Evolutionary conservation across 2,329 filamentous ascomycete genomes (phyloP).

Genomic region (Trichoderma cornu-damae): DNA sequence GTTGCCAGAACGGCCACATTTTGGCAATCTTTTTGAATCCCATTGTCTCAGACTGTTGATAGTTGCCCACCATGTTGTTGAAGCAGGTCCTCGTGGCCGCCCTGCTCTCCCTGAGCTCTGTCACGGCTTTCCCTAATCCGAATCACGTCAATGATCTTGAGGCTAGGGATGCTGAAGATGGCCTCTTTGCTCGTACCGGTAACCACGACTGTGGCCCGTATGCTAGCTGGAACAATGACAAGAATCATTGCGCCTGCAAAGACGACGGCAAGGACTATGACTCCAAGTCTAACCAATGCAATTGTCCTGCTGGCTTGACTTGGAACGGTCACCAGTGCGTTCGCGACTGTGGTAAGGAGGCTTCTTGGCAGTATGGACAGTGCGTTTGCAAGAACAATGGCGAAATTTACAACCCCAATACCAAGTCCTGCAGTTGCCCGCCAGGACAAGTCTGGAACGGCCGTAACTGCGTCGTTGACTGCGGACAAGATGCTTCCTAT

Average conservation of each 20-base stretch:
- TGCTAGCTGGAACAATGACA: constrained; percentile 10
- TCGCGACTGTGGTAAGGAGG: constrained; percentile 17
- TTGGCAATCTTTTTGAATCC: constrained; percentile 4
- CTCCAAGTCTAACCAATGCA: constrained; percentile 15
- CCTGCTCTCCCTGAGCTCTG: constrained; percentile 15
- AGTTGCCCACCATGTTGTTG: constrained; percentile 14
- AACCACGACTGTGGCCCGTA: constrained; percentile 14
- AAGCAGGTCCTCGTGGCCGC: constrained; percentile 13
- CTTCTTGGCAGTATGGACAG: constrained; percentile 14
- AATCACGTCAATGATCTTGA: constrained; percentile 11
- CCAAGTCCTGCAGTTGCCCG: constrained; percentile 19
- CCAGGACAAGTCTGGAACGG: constrained; percentile 13
- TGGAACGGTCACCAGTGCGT: constrained; percentile 16
- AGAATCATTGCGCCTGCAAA: constrained; percentile 19
- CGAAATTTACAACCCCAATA: constrained; percentile 8
- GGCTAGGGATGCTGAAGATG: constrained; percentile 9
- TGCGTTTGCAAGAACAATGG: constrained; percentile 16
- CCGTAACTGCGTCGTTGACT: not conserved
- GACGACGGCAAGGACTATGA: constrained; percentile 17
- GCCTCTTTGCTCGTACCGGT: not conserved
- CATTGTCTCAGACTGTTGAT: not conserved
- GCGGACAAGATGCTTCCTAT: constrained; percentile 9
- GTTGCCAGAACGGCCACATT: not conserved
- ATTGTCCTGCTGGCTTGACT: constrained; percentile 2
- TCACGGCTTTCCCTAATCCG: constrained; percentile 16